Base-by-base conservation (phyloP, 441 rosid species). In the Adansonia madagascariensis region DNA sequence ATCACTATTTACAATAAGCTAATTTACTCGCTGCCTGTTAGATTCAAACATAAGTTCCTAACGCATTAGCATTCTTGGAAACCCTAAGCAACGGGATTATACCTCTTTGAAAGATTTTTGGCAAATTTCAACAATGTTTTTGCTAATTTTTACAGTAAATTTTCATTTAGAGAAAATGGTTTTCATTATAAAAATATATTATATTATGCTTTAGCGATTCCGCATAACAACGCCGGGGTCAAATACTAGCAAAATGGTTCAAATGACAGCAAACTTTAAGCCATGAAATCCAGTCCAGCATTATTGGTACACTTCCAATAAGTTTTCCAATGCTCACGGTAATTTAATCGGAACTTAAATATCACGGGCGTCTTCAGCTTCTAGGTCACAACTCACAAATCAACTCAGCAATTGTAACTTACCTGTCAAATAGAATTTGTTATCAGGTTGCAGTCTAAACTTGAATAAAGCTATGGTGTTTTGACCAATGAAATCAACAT, bases 371-470 rank as follows among this genome's bases (percentile, higher is more conserved):
- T 44, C 68, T 57, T 61, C 31, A 55, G 49, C 61, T 2, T 62
- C 64, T 53, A 31, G 17, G 27, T n/a, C 6, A 18, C 46, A 39
- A 31, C 41, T 35, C 41, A 35, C 41, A 35, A 35, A 49, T 50
- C 43, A 41, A 39, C 73, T 18, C 75, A 0, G 52, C 7, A 3
- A 10, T 11, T 68, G 56, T 63, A 17, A 49, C 67, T 86, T 78
- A 87, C 82, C 89, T 87, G 88, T 52, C 75, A 75, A 50, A 68
- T 53, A 8, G 35, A 53, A 50, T 27, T 35, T 35, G 41, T 35
- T 35, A 35, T 35, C 41, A 35, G 41, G 5, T 35, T 35, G 41
- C 41, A 35, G 41, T 35, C 41, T 35, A 35, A 35, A 35, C 41
- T 35, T 35, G 41, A 35, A 35, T 4, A 35, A 35, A 35, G 41